A percentile compares a stretch with the other conserved stretches of the same genome.
phyloP scores from a whole-genome alignment of 1,284 basidiomycete species.

The Fomitopsis palustris region DNA sequence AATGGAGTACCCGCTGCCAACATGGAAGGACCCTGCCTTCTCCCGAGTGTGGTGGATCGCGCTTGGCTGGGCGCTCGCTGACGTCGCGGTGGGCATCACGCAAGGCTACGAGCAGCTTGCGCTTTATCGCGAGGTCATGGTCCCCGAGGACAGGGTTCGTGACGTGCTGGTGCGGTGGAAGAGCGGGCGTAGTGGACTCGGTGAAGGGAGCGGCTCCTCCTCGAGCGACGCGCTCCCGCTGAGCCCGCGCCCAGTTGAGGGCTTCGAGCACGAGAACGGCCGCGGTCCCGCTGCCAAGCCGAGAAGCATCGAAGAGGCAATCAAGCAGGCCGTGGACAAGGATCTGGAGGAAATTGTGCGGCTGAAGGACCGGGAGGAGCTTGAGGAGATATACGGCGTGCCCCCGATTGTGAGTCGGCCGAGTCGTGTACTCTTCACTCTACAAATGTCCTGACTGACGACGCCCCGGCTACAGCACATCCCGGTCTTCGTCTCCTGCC shows the following conservation, averaged over 20 bases:
- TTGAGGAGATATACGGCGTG: conserved; percentile 72
- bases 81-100: conserved; percentile 55
- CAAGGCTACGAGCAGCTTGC: conserved; percentile 68
- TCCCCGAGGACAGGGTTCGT: conserved; percentile 36
- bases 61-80: conserved; percentile 65
- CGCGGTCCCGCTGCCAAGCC: conserved; percentile 5
- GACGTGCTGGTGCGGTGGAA: conserved; percentile 30
- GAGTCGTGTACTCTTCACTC: not conserved
- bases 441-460: not conserved
- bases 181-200: conserved; percentile 8
- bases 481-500: conserved; percentile 69
- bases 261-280: conserved; percentile 5
- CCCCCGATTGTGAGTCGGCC: conserved; percentile 59
- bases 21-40: conserved; percentile 58
- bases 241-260: conserved; percentile 17
- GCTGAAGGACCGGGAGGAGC: conserved; percentile 62
- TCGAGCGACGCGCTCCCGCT: conserved; percentile 21
- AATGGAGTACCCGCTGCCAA: conserved; percentile 41
- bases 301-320: conserved; percentile 23
- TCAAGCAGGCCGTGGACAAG: conserved; percentile 44
- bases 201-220: conserved; percentile 10
- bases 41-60: conserved; percentile 69
- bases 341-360: conserved; percentile 62
- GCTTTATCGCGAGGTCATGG: conserved; percentile 64
- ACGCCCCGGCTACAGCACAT: conserved; percentile 46